A percentile compares a stretch with the other conserved stretches of the same genome.
phyloP scores from a whole-genome alignment of 2,329 filamentous ascomycete species.

The Fusarium armeniacum region DNA sequence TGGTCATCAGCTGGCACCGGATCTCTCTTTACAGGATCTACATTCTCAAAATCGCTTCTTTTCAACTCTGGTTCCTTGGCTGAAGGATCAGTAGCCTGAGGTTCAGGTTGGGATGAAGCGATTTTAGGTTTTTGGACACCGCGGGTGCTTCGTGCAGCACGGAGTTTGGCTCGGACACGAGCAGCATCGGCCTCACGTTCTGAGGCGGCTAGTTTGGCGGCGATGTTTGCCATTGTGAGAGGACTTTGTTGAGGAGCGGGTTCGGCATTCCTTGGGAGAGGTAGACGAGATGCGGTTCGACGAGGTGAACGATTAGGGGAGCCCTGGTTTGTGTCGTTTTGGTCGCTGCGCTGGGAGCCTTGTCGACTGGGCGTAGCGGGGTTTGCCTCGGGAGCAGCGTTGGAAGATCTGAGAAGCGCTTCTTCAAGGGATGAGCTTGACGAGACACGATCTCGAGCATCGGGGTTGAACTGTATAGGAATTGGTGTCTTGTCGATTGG shows the following conservation, averaged over 20 bases:
- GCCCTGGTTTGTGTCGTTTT: slow-evolving; percentile 28
- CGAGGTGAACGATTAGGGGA: slow-evolving; percentile 42
- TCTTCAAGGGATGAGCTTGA: slow-evolving; percentile 55
- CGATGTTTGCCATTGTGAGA: slow-evolving; percentile 72
- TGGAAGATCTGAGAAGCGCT: slow-evolving; percentile 50
- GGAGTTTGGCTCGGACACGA: slow-evolving; percentile 72
- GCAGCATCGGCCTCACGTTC: slow-evolving; percentile 75
- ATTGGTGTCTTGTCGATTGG: slow-evolving; percentile 46
- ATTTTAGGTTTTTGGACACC: slow-evolving; percentile 53
- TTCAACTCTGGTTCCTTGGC: slow-evolving; percentile 21
- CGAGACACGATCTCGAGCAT: slow-evolving; percentile 46
- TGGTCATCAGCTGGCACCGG: slow-evolving; percentile 36
- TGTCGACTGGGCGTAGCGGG: slow-evolving; percentile 37
- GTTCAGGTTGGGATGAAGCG: slow-evolving; percentile 40
- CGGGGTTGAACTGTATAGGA: slow-evolving; percentile 12
- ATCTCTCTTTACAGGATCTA: slow-evolving; percentile 57
- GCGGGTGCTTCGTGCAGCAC: slow-evolving; percentile 62
- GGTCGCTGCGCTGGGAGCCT: slow-evolving; percentile 36
- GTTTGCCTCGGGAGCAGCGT: slow-evolving; percentile 35
- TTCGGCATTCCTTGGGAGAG: slow-evolving; percentile 55
- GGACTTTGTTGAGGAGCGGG: slow-evolving; percentile 66
- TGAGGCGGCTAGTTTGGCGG: slow-evolving; percentile 73
- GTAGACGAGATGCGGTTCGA: slow-evolving; percentile 43
- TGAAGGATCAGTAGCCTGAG: slow-evolving; percentile 19
- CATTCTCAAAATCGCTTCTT: slow-evolving; percentile 42